These are phyloP conservation scores for Ogataea methanolica DNA, from an alignment of 805 yeast genomes.

Conservation along the genomic window DNA sequence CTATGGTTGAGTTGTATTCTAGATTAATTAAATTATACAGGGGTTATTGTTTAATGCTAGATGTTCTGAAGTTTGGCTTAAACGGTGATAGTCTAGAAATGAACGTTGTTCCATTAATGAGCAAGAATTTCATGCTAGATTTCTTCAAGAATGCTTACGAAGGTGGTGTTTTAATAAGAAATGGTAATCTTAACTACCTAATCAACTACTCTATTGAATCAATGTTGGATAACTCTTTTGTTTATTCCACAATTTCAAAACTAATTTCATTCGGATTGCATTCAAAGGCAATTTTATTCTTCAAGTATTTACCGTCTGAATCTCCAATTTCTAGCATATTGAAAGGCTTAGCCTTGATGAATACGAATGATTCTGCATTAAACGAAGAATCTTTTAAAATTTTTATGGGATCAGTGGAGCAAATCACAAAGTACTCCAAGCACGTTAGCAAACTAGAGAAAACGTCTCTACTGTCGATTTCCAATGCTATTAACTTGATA, in stretches of 20 bases:
- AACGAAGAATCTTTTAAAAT: constrained; percentile 24
- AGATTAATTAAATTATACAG: constrained; percentile 14
- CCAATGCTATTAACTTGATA: constrained; percentile 12
- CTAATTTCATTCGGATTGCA: constrained; percentile 11
- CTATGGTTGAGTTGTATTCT: constrained; percentile 19
- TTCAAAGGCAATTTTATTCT: constrained; percentile 10
- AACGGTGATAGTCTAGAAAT: background rate
- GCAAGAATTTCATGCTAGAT: constrained; percentile 5
- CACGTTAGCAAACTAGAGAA: constrained; percentile 17
- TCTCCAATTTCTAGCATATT: constrained; percentile 21
- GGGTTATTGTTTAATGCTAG: constrained; percentile 4
- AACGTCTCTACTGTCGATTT: constrained; percentile 15
- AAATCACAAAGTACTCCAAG: constrained; percentile 22
- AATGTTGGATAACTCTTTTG: constrained; percentile 17
- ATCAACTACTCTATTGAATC: constrained; percentile 11
- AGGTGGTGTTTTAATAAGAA: constrained; percentile 23
- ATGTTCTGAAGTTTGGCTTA: constrained; percentile 4
- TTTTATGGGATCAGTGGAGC: constrained; percentile 25
- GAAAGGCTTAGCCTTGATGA: constrained; percentile 25
- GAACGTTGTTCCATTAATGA: background rate
- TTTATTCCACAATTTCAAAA: constrained; percentile 19
- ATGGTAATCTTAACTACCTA: constrained; percentile 20
- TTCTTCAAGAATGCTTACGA: constrained; percentile 14
- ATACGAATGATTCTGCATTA: constrained; percentile 20
- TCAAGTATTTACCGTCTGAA: constrained; percentile 16